phyloP scores from a whole-genome alignment of 73 alveolate genomes.

The Paraurostyla sp. region DNA sequence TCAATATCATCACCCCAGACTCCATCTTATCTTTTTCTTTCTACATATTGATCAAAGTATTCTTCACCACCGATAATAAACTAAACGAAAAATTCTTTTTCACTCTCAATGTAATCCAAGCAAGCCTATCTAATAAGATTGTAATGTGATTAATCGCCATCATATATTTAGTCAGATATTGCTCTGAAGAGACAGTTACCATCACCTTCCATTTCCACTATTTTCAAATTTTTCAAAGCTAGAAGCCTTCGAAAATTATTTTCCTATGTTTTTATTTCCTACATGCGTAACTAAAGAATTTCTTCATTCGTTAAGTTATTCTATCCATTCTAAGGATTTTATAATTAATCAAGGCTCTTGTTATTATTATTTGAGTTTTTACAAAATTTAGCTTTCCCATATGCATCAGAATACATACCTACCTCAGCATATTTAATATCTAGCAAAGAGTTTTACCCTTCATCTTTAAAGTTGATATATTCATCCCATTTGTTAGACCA shows the following conservation, averaged over 20 bases:
- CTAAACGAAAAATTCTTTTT: slow-evolving; percentile 91
- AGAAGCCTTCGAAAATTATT: slow-evolving; percentile 44
- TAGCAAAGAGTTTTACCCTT: not conserved
- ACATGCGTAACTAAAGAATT: not conserved
- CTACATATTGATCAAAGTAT: slow-evolving; percentile 87
- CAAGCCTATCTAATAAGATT: slow-evolving; percentile 86
- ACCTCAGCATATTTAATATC: slow-evolving; percentile 62
- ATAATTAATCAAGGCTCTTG: not conserved
- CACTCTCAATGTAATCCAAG: slow-evolving; percentile 91
- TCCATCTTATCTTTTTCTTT: slow-evolving; percentile 87
- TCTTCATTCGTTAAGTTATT: not conserved
- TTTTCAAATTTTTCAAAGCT: slow-evolving; percentile 50
- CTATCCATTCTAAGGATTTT: not conserved
- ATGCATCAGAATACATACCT: slow-evolving; percentile 60
- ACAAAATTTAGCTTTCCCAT: slow-evolving; percentile 34
- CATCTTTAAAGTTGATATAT: not conserved
- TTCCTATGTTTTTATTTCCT: slow-evolving; percentile 33
- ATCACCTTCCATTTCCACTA: slow-evolving; percentile 92
- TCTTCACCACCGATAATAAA: slow-evolving; percentile 94
- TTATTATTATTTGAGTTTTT: not conserved
- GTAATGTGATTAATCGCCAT: slow-evolving; percentile 91
- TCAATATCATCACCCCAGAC: slow-evolving; percentile 99
- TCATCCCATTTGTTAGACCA: slow-evolving; percentile 65
- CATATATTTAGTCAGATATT: slow-evolving; percentile 92
- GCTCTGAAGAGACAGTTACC: slow-evolving; percentile 99